Evolutionary conservation across 768 basidiomycete genomes (phyloP).

Genomic region (Naganishia vaughanmartiniae): DNA sequence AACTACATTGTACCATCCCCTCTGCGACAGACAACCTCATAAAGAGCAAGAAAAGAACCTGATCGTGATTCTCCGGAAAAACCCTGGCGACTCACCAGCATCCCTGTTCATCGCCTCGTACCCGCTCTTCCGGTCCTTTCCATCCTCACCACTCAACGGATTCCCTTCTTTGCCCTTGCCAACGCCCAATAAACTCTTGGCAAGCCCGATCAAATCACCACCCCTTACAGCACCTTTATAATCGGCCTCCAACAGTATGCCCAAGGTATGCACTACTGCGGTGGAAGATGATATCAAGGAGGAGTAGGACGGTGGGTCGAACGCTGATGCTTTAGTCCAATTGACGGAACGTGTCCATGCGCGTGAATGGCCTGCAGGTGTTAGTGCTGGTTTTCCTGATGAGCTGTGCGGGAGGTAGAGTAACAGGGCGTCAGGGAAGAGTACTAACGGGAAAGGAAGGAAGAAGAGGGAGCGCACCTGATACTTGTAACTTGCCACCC

Average conservation of each 20-base stretch:
- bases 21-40: not conserved
- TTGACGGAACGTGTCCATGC: slow-evolving; percentile 74
- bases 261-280: slow-evolving; percentile 90
- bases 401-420: slow-evolving; percentile 58
- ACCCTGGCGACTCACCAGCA: slow-evolving; percentile 62
- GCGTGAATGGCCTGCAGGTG: slow-evolving; percentile 85
- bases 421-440: not conserved
- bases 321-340: slow-evolving; percentile 82
- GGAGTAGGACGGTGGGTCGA: slow-evolving; percentile 70
- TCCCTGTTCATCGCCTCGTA: slow-evolving; percentile 87
- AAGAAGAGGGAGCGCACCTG: slow-evolving; percentile 58
- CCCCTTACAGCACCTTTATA: slow-evolving; percentile 74
- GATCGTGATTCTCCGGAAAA: not conserved
- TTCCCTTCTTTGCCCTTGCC: slow-evolving; percentile 50
- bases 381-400: slow-evolving; percentile 78
- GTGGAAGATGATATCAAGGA: slow-evolving; percentile 65
- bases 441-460: not conserved
- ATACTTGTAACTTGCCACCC: slow-evolving; percentile 87
- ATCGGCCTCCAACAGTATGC: slow-evolving; percentile 76
- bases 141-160: slow-evolving; percentile 43
- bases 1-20: not conserved
- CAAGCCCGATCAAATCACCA: slow-evolving; percentile 60
- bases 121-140: slow-evolving; percentile 44
- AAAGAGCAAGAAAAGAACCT: no score
- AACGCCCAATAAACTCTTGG: slow-evolving; percentile 57